phyloP scores from a whole-genome alignment of 2,329 filamentous ascomycete species.

The Tolypocladium tundrense region DNA sequence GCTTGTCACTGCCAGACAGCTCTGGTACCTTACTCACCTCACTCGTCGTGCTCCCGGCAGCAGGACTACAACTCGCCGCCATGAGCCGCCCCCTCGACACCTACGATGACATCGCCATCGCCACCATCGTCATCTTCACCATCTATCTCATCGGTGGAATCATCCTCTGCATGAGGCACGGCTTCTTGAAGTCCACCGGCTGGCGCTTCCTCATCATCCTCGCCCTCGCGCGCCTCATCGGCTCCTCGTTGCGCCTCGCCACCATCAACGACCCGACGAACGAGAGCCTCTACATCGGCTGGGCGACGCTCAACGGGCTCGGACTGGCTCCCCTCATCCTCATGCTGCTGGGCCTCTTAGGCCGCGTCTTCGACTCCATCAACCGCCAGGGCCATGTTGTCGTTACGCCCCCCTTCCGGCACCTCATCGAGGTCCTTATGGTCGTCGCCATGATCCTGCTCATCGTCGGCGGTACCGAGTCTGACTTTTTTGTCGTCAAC shows the following conservation, averaged over 20 bases:
- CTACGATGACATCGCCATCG: slow-evolving; percentile 21
- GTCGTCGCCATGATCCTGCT: slow-evolving; percentile 26
- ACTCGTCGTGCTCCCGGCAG: neutral
- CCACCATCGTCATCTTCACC: slow-evolving; percentile 18
- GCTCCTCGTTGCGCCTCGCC: slow-evolving; percentile 32
- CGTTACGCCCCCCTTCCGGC: slow-evolving; percentile 18
- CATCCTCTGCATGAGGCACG: slow-evolving; percentile 32
- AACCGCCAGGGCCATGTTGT: slow-evolving; percentile 23
- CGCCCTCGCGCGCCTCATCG: slow-evolving; percentile 46
- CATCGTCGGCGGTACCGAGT: slow-evolving; percentile 19
- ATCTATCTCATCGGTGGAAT: slow-evolving; percentile 17
- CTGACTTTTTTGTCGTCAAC: slow-evolving; percentile 10
- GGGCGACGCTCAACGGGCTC: slow-evolving; percentile 19
- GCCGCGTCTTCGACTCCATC: slow-evolving; percentile 34
- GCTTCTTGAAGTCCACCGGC: slow-evolving; percentile 49
- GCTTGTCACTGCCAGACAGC: neutral
- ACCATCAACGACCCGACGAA: slow-evolving; percentile 40
- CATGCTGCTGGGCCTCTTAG: slow-evolving; percentile 21
- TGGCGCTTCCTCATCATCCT: slow-evolving; percentile 52
- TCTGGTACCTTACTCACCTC: neutral
- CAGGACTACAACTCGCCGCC: neutral
- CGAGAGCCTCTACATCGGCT: slow-evolving; percentile 20
- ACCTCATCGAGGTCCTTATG: slow-evolving; percentile 30
- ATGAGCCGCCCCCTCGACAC: slow-evolving; percentile 13
- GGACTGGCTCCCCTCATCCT: slow-evolving; percentile 37